Percentiles rank a stretch among this genome's conserved stretches.
Evolutionary conservation across 345 rosid species (phyloP).

Genomic region (Turritis glabra): DNA sequence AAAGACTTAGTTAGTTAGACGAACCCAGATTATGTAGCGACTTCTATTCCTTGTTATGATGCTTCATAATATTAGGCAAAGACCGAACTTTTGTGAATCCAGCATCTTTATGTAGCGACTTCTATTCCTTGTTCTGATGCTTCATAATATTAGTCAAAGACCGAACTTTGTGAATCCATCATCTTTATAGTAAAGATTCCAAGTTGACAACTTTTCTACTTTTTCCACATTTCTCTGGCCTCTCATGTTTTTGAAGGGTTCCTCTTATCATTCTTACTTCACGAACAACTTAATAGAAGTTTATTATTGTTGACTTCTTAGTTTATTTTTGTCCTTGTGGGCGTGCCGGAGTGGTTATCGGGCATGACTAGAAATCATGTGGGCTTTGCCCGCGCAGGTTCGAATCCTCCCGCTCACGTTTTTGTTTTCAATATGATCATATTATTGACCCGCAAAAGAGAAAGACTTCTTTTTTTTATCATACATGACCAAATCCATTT

Average conservation of each 20-base stretch:
- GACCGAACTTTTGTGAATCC: conserved; percentile 7
- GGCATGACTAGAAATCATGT: conserved; percentile 92
- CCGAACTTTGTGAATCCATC: conserved; percentile 5
- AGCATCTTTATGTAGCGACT: neutral
- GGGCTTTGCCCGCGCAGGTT: conserved; percentile 91
- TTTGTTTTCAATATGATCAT: neutral
- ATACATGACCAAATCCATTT: conserved; percentile 4
- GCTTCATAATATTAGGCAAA: conserved; percentile 15
- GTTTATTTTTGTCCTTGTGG: neutral
- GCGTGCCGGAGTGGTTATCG: conserved; percentile 51
- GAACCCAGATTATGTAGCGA: neutral
- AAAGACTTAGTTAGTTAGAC: neutral
- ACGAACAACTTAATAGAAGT: neutral
- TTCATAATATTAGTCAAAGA: conserved; percentile 25
- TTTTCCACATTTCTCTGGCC: neutral
- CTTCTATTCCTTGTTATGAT: conserved; percentile 20
- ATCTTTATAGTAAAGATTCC: conserved; percentile 1
- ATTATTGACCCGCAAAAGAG: neutral
- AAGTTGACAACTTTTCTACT: conserved; percentile 5
- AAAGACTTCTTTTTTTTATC: neutral
- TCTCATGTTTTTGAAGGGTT: conserved; percentile 7
- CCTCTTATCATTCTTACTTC: neutral
- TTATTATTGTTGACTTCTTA: neutral
- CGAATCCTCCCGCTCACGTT: conserved; percentile 55
- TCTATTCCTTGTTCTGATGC: conserved; percentile 22